Evolutionary conservation across 441 rosid genomes (phyloP), one percentile per base, ranked within the genome.

Genomic region (Arabidopsis lyrata): DNA sequence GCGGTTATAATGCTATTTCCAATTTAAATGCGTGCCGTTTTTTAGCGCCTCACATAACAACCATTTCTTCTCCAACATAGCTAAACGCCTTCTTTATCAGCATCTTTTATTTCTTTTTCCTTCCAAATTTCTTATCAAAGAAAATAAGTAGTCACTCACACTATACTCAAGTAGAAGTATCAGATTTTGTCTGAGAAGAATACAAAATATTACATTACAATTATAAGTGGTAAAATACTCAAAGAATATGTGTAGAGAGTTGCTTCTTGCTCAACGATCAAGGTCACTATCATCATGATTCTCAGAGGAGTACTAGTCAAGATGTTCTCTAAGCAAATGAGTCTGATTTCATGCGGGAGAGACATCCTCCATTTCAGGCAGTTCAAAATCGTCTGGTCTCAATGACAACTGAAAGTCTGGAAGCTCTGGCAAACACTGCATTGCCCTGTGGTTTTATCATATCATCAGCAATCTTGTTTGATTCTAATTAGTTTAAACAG

Each of bases 371-470:
- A 81, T 76, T 73, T 81, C 91, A 12, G 98, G 98, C 76, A 92
- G 80, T 52, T 62, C 82, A 73, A 73, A 89, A 18, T 85, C 96
- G 15, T 89, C 95, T 5, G 98, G 96, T 73, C 82, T 83, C 52
- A 95, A 80, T 20, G 98, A 95, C 73, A 86, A 70, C 8, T 87
- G 96, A 78, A 95, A 95, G 75, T 87, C 89, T 9, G 98, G 99
- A 54, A 90, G 88, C 47, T 89, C 95, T 29, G 98, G 98, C 68
- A 89, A 77, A 50, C 85, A 76, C 74, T 90, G 97, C 70, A 87
- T 78, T 72, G 79, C 84, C 88, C 98, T 92, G 86, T 71, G 38
- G 13, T 52, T 71, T 66, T 5, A 32, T 8, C 72, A 64, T 79
- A n/a, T 62, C 12, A 62, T 31, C 8, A 61, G 55, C 24, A 31